Evolutionary conservation across 2,329 filamentous ascomycete species (phyloP).

Genomic region (Fusarium sp.): DNA sequence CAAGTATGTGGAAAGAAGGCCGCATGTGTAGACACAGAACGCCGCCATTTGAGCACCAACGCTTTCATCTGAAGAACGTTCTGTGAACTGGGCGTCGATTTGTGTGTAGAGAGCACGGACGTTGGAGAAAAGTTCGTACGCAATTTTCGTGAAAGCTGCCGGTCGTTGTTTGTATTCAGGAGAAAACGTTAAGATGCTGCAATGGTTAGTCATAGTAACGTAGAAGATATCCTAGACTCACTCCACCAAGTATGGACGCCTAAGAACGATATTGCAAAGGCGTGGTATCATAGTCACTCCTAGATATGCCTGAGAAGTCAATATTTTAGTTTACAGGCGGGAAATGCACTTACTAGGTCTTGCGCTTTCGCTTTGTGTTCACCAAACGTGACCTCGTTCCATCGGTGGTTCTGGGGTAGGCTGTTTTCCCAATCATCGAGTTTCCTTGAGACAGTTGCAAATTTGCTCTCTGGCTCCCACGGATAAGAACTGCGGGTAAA

Average conservation of each 20-base stretch:
- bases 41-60: conserved; percentile 66
- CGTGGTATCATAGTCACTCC: conserved; percentile 67
- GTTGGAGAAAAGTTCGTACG: conserved; percentile 61
- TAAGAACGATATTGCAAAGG: conserved; percentile 67
- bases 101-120: conserved; percentile 62
- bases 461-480: conserved; percentile 62
- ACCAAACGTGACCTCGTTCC: conserved; percentile 57
- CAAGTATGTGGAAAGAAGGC: conserved; percentile 63
- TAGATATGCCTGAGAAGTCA: conserved; percentile 61
- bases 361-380: conserved; percentile 61
- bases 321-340: neutral
- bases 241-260: conserved; percentile 66
- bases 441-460: conserved; percentile 56
- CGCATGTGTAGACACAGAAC: conserved; percentile 68
- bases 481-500: conserved; percentile 59
- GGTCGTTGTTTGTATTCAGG: conserved; percentile 53
- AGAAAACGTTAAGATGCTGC: conserved; percentile 59
- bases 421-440: conserved; percentile 62
- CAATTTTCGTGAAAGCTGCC: conserved; percentile 58
- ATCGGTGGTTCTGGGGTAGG: conserved; percentile 62
- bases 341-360: conserved; percentile 58
- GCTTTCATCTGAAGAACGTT: conserved; percentile 59
- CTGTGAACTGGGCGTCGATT: conserved; percentile 63
- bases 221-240: conserved; percentile 46
- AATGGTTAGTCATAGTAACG: conserved; percentile 3